A percentile compares a stretch with the other conserved stretches of the same genome.
Evolutionary conservation across 768 basidiomycete genomes (phyloP).

Genomic region (Coprinellus micaceus): DNA sequence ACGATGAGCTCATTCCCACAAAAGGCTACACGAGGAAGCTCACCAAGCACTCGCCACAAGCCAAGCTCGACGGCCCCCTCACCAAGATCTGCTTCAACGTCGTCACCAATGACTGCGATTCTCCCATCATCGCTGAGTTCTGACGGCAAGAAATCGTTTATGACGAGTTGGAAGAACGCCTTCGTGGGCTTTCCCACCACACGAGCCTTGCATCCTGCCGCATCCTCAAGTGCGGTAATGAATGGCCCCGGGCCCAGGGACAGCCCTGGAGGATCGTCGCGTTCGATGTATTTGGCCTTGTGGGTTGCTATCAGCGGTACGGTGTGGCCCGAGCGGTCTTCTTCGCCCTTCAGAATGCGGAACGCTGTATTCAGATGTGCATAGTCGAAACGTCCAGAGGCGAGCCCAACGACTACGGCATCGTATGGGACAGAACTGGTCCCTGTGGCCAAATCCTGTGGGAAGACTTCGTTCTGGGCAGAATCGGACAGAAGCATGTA

Average conservation of each 20-base stretch:
- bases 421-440: conserved; percentile 35
- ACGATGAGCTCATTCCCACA: conserved; percentile 6
- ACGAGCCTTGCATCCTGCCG: conserved; percentile 43
- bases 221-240: conserved; percentile 57
- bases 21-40: conserved; percentile 15
- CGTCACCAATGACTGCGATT: conserved; percentile 64
- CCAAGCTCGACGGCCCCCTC: conserved; percentile 58
- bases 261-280: conserved; percentile 41
- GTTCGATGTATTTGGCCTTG: conserved; percentile 49
- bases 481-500: conserved; percentile 54
- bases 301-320: conserved; percentile 54
- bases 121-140: conserved; percentile 18
- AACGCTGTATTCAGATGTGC: conserved; percentile 60
- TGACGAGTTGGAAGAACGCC: conserved; percentile 56
- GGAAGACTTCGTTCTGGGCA: conserved; percentile 39
- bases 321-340: conserved; percentile 8
- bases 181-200: conserved; percentile 64
- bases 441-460: neutral
- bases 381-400: conserved; percentile 51
- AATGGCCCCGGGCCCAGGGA: conserved; percentile 73
- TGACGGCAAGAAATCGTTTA: conserved; percentile 34
- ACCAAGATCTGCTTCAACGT: conserved; percentile 61
- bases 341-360: conserved; percentile 52
- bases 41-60: conserved; percentile 62
- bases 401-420: conserved; percentile 62